A percentile compares a stretch with the other conserved stretches of the same genome.
Conservation (phyloP, 306 rosid species). For the Trifolium repens region DNA sequence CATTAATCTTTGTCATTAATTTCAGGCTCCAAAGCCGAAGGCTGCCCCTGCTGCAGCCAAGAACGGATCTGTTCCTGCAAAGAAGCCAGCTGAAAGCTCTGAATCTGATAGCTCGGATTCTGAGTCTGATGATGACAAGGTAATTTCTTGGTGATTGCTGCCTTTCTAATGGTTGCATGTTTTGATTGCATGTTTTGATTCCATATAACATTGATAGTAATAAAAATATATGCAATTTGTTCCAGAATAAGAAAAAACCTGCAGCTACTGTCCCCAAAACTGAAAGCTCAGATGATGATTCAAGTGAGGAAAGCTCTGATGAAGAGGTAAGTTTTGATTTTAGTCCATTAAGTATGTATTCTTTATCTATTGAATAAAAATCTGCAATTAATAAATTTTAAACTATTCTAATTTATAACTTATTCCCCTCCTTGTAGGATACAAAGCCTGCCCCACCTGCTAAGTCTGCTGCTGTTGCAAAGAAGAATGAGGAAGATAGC, state of each 20-base stretch:
- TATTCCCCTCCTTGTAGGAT: conserved; percentile 33
- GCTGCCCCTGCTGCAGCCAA: conserved; percentile 31
- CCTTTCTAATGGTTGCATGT: not conserved
- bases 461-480: conserved; percentile 42
- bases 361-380: not conserved
- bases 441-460: conserved; percentile 36
- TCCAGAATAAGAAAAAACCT: too few relatives aligned
- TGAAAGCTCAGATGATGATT: too few relatives aligned
- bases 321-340: conserved; percentile 39
- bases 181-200: too few relatives aligned
- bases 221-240: too few relatives aligned
- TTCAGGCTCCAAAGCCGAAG: conserved; percentile 57
- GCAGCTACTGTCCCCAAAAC: too few relatives aligned
- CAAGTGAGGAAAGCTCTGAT: conserved; percentile 37
- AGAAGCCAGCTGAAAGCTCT: conserved; percentile 37
- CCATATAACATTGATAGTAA: too few relatives aligned
- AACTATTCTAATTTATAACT: not conserved
- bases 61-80: conserved; percentile 30
- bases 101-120: conserved; percentile 38
- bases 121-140: too few relatives aligned
- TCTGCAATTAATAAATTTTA: not conserved
- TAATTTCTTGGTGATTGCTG: not conserved
- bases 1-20: not conserved
- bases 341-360: not conserved
- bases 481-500: conserved; percentile 46